Evolutionary conservation across 2,329 filamentous ascomycete species (phyloP), one percentile per base, ranked within the genome.

Genomic region (Fusarium napiforme): DNA sequence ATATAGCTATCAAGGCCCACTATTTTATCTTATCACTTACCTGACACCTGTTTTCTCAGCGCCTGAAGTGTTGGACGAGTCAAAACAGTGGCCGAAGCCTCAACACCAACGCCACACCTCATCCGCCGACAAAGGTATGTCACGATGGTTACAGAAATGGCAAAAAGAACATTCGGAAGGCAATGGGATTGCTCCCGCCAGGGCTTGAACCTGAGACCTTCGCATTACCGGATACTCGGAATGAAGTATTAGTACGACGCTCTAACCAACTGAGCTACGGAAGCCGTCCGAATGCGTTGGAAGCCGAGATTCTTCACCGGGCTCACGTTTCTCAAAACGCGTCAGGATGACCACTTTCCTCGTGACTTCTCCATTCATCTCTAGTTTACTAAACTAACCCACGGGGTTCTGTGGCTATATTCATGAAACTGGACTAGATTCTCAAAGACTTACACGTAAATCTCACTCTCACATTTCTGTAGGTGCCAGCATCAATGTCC

Each of bases 261-360:
- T 53, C 50, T 53, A 53, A 53, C 50, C 50, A 53, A 53, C 52
- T 56, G 52, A 56, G 52, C 52, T 56, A 56, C 52, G 52, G 52
- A 56, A 56, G 52, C 52, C 52, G 52, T 42, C 52, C 26, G 52
- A 56, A 56, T 56, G 52, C 26, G 36, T 56, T 43, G 15, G 21
- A 56, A 42, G 21, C 26, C 21, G 52, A 23, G 11, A 5, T 19
- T 3, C 36, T n/a, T 5, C 19, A 47, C 3, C 2, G 11, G 4
- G 6, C 0, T 19, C 2, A 56, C 4, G 11, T 2, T 21, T 40
- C 11, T n/a, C 7, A 11, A 2, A n/a, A 21, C 11, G 19, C 19
- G 3, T 4, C 37, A 40, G 1, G 37, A 0, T 37, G 49, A 12
- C 18, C 34, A 11, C 7, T 53, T 16, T 15, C 4, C 10, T 9